Conservation (phyloP, 768 basidiomycete genomes). For the Porpolomopsis calyptriformis region DNA sequence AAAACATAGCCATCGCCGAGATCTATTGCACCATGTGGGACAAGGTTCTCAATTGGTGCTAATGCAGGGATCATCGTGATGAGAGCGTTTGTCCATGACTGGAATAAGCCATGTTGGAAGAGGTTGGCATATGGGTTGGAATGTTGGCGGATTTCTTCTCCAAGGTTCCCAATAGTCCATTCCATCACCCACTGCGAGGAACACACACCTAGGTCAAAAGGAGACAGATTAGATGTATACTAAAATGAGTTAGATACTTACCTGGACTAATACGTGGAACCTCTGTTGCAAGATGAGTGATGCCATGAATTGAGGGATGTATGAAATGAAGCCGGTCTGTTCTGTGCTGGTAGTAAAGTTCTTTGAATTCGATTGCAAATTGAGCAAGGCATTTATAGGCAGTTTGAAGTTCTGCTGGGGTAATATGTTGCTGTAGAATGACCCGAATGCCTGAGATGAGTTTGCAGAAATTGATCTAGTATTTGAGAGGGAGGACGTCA, state of each 20-base stretch:
- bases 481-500: slow-evolving; percentile 6
- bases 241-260: slow-evolving; percentile 17
- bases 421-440: slow-evolving; percentile 7
- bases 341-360: slow-evolving; percentile 6
- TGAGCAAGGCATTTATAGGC: slow-evolving; percentile 6
- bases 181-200: slow-evolving; percentile 7
- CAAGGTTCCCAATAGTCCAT: slow-evolving; percentile 6
- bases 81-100: slow-evolving; percentile 10
- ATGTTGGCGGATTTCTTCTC: slow-evolving; percentile 6
- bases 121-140: slow-evolving; percentile 8
- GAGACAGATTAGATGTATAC: slow-evolving; percentile 30
- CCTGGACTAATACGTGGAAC: slow-evolving; percentile 1
- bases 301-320: slow-evolving; percentile 6
- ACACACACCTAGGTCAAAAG: slow-evolving; percentile 24
- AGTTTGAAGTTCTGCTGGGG: neutral
- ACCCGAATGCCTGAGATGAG: slow-evolving; percentile 9
- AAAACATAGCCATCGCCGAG: slow-evolving; percentile 4
- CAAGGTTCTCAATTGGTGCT: slow-evolving; percentile 6
- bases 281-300: slow-evolving; percentile 7
- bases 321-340: slow-evolving; percentile 5
- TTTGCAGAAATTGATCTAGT: slow-evolving; percentile 12
- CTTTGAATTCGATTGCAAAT: slow-evolving; percentile 7
- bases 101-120: slow-evolving; percentile 1
- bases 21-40: slow-evolving; percentile 8
- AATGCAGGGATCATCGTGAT: too few species aligned